Evolutionary conservation across 768 basidiomycete species (phyloP).

Genomic region (Termitomyces sp.): DNA sequence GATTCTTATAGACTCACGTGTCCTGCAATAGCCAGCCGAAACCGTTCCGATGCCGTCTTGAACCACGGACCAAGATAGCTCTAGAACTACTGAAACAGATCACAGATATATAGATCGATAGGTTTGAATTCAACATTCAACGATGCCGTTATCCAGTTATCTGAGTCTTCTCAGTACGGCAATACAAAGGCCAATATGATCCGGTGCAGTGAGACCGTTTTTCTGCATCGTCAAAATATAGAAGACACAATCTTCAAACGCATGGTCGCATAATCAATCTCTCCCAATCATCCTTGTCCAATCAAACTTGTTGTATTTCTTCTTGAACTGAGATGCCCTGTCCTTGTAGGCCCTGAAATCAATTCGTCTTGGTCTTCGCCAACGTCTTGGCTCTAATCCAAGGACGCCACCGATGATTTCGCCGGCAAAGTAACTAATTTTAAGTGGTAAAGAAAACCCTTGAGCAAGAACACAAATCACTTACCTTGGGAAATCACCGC

Average conservation of each 20-base stretch:
- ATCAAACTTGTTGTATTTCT: constrained; percentile 72
- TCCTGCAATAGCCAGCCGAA: constrained; percentile 16
- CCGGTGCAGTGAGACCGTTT: background rate
- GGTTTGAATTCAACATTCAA: background rate
- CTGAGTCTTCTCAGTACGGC: background rate
- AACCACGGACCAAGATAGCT: constrained; percentile 14
- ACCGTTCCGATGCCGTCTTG: constrained; percentile 20
- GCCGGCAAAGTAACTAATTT: constrained; percentile 79
- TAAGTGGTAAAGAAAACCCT: background rate
- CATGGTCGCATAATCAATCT: constrained; percentile 11
- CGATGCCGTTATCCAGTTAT: background rate
- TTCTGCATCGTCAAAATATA: background rate
- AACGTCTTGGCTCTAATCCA: constrained; percentile 79
- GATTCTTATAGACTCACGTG: background rate
- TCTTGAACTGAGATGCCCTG: constrained; percentile 63
- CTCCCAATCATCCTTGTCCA: constrained; percentile 72
- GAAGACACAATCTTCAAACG: background rate
- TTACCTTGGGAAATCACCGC: constrained; percentile 86
- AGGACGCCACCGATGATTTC: constrained; percentile 93
- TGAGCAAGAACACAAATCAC: constrained; percentile 13
- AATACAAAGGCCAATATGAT: background rate
- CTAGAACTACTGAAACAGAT: background rate
- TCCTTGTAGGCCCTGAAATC: constrained; percentile 68
- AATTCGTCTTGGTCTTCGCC: constrained; percentile 74
- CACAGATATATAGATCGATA: background rate